These are phyloP conservation scores for Hygrophoropsis aurantiaca DNA, from an alignment of 768 basidiomycete species.

Conservation along the genomic window DNA sequence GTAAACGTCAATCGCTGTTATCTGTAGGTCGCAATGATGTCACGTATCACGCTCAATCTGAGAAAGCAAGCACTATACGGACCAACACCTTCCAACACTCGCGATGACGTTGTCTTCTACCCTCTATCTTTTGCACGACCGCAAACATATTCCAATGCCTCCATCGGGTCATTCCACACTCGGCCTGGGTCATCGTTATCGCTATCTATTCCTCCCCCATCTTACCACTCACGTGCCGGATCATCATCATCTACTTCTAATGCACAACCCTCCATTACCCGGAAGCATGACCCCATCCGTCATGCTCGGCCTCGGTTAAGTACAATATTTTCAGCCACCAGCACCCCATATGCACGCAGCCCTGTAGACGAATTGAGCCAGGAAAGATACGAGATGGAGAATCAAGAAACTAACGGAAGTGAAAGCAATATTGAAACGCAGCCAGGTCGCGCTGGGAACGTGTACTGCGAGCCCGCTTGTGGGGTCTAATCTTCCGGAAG, in stretches of 20 bases:
- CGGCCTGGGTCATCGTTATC: not conserved
- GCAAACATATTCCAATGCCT: not conserved
- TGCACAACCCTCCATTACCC: not conserved
- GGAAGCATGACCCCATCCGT: not conserved
- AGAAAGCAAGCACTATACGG: conserved; percentile 33
- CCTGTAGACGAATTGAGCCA: not conserved
- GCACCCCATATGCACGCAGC: not conserved
- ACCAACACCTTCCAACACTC: not conserved
- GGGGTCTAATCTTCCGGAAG: too few relatives aligned
- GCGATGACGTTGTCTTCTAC: not conserved
- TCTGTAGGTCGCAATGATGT: conserved; percentile 61
- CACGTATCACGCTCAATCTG: conserved; percentile 63
- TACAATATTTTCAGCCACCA: conserved; percentile 1
- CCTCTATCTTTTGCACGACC: not conserved
- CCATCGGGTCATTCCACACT: not conserved
- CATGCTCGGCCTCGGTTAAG: not conserved
- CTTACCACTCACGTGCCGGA: not conserved
- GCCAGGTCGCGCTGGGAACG: too few relatives aligned
- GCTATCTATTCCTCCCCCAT: not conserved
- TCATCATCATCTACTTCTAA: not conserved
- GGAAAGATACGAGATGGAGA: too few relatives aligned
- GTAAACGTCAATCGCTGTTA: not conserved
- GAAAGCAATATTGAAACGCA: too few relatives aligned
- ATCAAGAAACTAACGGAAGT: too few relatives aligned
- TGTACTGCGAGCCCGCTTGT: too few relatives aligned